phyloP scores from a whole-genome alignment of 306 rosid species.

The Dalbergia cultrata region DNA sequence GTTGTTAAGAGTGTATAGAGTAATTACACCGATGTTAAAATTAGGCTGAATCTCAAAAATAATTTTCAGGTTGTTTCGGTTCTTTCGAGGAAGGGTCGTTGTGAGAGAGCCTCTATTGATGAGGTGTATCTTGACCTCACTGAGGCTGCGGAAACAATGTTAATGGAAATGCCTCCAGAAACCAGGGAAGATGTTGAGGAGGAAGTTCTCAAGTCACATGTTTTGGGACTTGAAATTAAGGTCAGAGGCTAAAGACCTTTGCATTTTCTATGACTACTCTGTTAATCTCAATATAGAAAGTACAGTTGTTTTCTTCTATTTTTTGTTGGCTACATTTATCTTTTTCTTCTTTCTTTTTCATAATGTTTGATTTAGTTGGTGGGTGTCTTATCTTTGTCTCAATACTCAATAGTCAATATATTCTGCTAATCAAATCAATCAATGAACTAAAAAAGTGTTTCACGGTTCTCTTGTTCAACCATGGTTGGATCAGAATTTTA shows the following conservation, averaged over 20 bases:
- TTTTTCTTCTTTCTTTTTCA: background rate
- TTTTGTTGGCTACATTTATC: slow-evolving; percentile 4
- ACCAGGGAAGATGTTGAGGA: slow-evolving; percentile 60
- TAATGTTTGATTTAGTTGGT: slow-evolving; percentile 5
- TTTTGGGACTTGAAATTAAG: slow-evolving; percentile 77
- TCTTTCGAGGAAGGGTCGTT: slow-evolving; percentile 83
- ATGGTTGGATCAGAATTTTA: slow-evolving; percentile 26
- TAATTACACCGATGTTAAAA: background rate
- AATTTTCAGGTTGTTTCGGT: slow-evolving; percentile 75
- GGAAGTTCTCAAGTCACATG: slow-evolving; percentile 86
- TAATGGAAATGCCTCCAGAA: slow-evolving; percentile 76
- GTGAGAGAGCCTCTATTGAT: slow-evolving; percentile 98
- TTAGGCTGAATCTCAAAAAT: slow-evolving; percentile 9
- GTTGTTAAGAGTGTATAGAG: background rate
- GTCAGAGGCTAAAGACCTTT: slow-evolving; percentile 52
- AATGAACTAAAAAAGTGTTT: background rate
- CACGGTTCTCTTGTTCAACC: slow-evolving; percentile 4
- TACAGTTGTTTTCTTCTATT: background rate
- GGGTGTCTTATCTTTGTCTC: background rate
- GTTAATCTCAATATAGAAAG: slow-evolving; percentile 20
- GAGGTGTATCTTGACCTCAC: slow-evolving; percentile 97
- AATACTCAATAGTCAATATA: background rate
- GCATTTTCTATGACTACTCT: slow-evolving; percentile 16
- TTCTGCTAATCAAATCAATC: slow-evolving; percentile 6
- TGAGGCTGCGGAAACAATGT: slow-evolving; percentile 82